Percentiles rank a stretch among this genome's conserved stretches.
Conservation (phyloP, 2,329 filamentous ascomycete species). For the Teratosphaeria destructans region DNA sequence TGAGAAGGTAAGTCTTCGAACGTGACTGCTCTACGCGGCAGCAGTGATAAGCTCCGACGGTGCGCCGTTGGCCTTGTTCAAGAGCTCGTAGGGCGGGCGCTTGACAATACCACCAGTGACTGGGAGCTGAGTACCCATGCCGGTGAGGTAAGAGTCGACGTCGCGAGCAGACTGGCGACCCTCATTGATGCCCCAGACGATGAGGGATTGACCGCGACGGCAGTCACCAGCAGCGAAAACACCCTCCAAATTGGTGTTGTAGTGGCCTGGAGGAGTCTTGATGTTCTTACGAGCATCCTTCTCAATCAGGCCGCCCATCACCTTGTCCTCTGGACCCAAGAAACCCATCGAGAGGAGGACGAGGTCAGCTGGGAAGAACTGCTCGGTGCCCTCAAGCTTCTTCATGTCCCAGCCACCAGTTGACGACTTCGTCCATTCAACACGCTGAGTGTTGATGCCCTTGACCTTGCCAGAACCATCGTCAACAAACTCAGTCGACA, state of each 20-base stretch:
- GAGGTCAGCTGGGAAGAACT: conserved; percentile 93
- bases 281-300: conserved; percentile 90
- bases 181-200: conserved; percentile 98
- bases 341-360: conserved; percentile 96
- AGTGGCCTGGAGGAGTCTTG: conserved; percentile 82
- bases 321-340: conserved; percentile 81
- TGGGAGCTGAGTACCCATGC: conserved; percentile 63
- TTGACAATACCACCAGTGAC: conserved; percentile 91
- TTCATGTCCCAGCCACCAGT: conserved; percentile 98
- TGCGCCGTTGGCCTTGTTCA: conserved; percentile 34
- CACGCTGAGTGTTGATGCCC: conserved; percentile 90
- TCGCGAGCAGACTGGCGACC: conserved; percentile 87
- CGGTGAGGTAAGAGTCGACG: conserved; percentile 77
- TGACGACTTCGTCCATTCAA: conserved; percentile 88
- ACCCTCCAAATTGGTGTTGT: conserved; percentile 76
- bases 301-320: conserved; percentile 79
- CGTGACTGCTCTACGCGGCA: conserved; percentile 10
- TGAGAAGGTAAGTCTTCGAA: neutral
- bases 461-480: conserved; percentile 80
- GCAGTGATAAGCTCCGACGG: conserved; percentile 27
- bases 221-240: conserved; percentile 94
- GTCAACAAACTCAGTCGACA: conserved; percentile 93
- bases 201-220: conserved; percentile 85
- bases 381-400: conserved; percentile 82
- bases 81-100: conserved; percentile 62